Base-by-base conservation (phyloP, 2,329 filamentous ascomycete genomes). In the Coniochaeta sp. region DNA sequence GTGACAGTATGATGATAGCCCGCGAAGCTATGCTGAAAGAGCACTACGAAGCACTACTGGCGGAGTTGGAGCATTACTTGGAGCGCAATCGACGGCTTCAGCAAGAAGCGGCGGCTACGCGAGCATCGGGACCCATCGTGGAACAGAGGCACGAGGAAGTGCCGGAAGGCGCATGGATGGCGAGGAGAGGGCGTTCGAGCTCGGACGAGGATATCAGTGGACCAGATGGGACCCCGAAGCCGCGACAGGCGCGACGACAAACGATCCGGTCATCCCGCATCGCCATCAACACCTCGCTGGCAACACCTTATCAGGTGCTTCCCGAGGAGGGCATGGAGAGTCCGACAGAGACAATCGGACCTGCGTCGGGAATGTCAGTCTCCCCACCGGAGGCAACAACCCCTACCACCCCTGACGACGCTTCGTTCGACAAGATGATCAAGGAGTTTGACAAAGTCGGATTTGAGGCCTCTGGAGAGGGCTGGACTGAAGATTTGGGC, bases 271-370 rank as follows among this genome's bases (percentile, higher is more conserved):
- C 60, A 43, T 64, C 61, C 7, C 22, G 63, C 34, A 61, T 64
- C n/a, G 43, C 61, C 33, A 26, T 62, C 26, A 55, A 65, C 28
- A 59, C 58, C 19, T 40, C 57, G 17, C 12, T 58, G 2, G 54
- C 59, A 22, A 43, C 60, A 28, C 61, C 65, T 52, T 64, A 62
- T 47, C 60, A 65, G 58, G 40, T 63, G 58, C 12, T 59, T 36
- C 57, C 57, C 28, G 19, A 26, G 40, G 62, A 64, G 22, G 64
- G 65, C 28, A 43, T 63, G 34, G 66, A 64, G 43, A 67, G 64
- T 40, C 64, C 67, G 16, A 62, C 65, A 1, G 67, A 68, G 36
- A 66, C 64, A 34, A 59, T 67, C 31, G 65, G 66, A 31, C 62
- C 65, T 64, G 47, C 62, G 34, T 69, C 66, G 31, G 67, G 62